phyloP scores from a whole-genome alignment of 768 basidiomycete genomes.

The Boletus rubescentipes region DNA sequence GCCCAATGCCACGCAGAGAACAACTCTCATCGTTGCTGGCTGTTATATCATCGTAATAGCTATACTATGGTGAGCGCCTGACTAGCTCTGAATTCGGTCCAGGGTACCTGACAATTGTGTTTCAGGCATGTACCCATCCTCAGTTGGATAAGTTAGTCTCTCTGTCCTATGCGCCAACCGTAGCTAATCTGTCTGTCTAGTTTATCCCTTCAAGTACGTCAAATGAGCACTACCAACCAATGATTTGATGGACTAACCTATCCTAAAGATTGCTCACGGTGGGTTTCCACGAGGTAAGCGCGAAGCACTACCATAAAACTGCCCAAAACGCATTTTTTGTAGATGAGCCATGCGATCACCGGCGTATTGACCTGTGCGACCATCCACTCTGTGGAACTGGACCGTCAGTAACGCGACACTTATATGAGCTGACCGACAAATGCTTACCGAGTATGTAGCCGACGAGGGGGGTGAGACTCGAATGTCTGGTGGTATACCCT shows the following conservation, averaged over 20 bases:
- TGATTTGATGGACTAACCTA: conserved; percentile 15
- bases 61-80: conserved; percentile 66
- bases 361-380: conserved; percentile 84
- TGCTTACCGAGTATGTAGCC: conserved; percentile 41
- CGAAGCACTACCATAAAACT: conserved; percentile 5
- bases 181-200: conserved; percentile 37
- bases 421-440: neutral
- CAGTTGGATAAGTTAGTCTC: conserved; percentile 65
- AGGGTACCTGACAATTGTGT: conserved; percentile 2
- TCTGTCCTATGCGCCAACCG: neutral
- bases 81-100: neutral
- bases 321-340: neutral
- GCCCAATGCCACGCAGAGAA: conserved; percentile 70
- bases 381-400: conserved; percentile 82
- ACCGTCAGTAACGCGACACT: conserved; percentile 55
- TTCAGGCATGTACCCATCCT: conserved; percentile 76
- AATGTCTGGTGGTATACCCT: conserved; percentile 84
- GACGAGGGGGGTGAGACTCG: conserved; percentile 86
- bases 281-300: conserved; percentile 78
- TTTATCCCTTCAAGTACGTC: conserved; percentile 89
- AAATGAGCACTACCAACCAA: neutral
- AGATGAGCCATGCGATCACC: conserved; percentile 86
- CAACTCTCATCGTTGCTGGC: conserved; percentile 78
- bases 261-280: conserved; percentile 70
- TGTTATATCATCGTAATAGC: conserved; percentile 71